These are phyloP conservation scores for Wickerhamomyces sp. DNA, from an alignment of 1,139 yeast genomes.

Conservation along the genomic window DNA sequence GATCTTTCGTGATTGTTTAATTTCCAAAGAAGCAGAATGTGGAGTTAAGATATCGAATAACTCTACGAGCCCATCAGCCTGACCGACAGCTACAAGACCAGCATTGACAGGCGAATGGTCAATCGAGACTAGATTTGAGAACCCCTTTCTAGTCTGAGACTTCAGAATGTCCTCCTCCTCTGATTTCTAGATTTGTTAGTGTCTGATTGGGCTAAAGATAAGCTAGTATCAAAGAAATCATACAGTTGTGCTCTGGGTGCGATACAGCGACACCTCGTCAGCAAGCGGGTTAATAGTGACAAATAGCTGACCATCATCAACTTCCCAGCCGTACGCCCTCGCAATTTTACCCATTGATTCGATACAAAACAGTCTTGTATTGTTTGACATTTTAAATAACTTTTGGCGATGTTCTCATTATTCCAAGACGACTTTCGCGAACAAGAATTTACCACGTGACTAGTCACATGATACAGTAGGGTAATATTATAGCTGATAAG, in stretches of 20 bases:
- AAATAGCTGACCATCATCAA: constrained; percentile 49
- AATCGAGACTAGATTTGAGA: constrained; percentile 68
- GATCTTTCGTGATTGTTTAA: constrained; percentile 70
- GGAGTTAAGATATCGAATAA: constrained; percentile 54
- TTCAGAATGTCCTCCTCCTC: constrained; percentile 42
- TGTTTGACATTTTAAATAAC: too few relatives aligned
- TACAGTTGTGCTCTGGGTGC: constrained; percentile 35
- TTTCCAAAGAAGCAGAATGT: constrained; percentile 38
- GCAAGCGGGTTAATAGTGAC: constrained; percentile 64
- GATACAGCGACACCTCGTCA: constrained; percentile 61
- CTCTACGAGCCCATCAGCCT: constrained; percentile 62
- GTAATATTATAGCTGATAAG: background rate
- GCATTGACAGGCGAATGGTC: constrained; percentile 54
- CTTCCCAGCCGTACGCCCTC: constrained; percentile 59
- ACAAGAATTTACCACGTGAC: background rate
- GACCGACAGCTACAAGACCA: constrained; percentile 72
- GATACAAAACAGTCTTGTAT: too few relatives aligned
- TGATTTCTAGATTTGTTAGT: constrained; percentile 8
- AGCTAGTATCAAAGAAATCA: too few relatives aligned
- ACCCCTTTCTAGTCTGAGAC: constrained; percentile 53
- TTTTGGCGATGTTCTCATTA: too few relatives aligned
- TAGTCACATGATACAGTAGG: background rate
- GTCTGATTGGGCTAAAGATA: background rate
- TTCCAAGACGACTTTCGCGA: too few relatives aligned
- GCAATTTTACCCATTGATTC: constrained; percentile 50